Evolutionary conservation across 495 filamentous ascomycete species (phyloP).

Genomic region (Mycothermus thermophilus): DNA sequence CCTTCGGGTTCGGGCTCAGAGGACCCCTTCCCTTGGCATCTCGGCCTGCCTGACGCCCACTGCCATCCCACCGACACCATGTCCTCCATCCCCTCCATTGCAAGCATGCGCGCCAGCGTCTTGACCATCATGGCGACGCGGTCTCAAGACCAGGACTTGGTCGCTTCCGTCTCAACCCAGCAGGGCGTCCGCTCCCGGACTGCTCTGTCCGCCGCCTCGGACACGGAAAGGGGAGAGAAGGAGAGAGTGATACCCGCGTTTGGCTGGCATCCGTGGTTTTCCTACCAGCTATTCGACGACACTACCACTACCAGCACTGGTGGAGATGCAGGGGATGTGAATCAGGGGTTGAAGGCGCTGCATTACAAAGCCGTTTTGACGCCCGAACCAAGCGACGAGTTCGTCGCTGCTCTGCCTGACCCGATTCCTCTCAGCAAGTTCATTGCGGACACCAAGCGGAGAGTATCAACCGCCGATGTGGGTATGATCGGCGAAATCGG

Average conservation of each 20-base stretch:
- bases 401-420: constrained; percentile 53
- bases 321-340: constrained; percentile 4
- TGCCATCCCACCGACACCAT: constrained; percentile 99
- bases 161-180: constrained; percentile 48
- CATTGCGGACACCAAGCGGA: constrained; percentile 46
- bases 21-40: constrained; percentile 58
- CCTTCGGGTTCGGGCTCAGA: too few relatives aligned
- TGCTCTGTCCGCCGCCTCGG: constrained; percentile 2
- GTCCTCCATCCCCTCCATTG: constrained; percentile 50
- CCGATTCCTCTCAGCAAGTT: constrained; percentile 56
- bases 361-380: constrained; percentile 63
- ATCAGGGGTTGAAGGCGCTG: constrained; percentile 33
- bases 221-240: constrained; percentile 3
- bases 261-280: constrained; percentile 99
- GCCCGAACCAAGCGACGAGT: constrained; percentile 36
- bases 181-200: constrained; percentile 17
- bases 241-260: constrained; percentile 60
- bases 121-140: constrained; percentile 87
- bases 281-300: constrained; percentile 70
- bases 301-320: constrained; percentile 15
- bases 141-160: constrained; percentile 73
- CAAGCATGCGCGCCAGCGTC: constrained; percentile 58
- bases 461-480: too few relatives aligned
- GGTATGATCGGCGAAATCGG: constrained; percentile 75
- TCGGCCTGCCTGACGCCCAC: constrained; percentile 82